Evolutionary conservation across 2,329 filamentous ascomycete genomes (phyloP), one percentile per base, ranked within the genome.

Genomic region (Neonectria sp.): DNA sequence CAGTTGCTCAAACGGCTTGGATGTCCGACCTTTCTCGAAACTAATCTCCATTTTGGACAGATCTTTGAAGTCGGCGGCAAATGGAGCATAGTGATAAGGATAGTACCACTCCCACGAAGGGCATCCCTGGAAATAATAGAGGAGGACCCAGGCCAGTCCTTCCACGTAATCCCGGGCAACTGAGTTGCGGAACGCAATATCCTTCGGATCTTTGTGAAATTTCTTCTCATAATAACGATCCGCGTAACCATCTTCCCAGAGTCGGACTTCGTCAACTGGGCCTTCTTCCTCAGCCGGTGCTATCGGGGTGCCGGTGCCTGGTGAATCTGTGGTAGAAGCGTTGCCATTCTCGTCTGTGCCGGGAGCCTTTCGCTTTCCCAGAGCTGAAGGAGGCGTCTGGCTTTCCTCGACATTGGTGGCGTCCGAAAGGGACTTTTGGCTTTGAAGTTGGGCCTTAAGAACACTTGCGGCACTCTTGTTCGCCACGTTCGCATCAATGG

Each of bases 51-150:
- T 90, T 73, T 94, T 91, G 59, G 87, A 89, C 52, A 99, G 86
- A 63, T 95, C 91, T 65, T 93, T 91, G 80, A 99, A 99, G 80
- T 99, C 96, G 59, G 95, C 93, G 3, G 96, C 96, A 79, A 99
- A 99, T 4, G 97, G 96, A 1, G 96, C 97, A 79, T 99, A 99
- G 79, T 99, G 96, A 77, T 98, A 97, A 0, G 96, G 96, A 78
- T 98, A 99, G 80, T 96, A 99, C 96, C 96, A 99, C 59, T 95
- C 97, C 96, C 97, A 99, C 0, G 95, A 98, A 25, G 96, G 95
- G 76, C 96, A 99, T 29, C 96, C 96, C 81, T 99, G 96, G 81
- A 98, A 97, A 80, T 99, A 99, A 82, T 99, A 99, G 40, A 95
- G 86, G 57, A 99, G 85, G 45, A 99, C 96, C 96, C 97, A 99